These are phyloP conservation scores for Pseudonectria buxi DNA, from an alignment of 2,329 filamentous ascomycete species.

Conservation along the genomic window DNA sequence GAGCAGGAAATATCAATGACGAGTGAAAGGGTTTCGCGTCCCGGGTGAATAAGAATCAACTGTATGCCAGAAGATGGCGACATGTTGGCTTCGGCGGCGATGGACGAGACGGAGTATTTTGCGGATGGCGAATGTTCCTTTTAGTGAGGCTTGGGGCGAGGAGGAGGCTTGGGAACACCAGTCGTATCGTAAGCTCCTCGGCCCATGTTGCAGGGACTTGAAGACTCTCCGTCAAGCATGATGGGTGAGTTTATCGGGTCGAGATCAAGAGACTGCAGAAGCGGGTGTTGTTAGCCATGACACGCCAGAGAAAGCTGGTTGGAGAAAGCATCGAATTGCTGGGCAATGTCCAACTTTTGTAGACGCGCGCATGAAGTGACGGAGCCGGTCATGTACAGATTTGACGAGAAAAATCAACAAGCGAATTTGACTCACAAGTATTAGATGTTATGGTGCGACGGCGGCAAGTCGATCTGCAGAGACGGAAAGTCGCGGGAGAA, in stretches of 20 bases:
- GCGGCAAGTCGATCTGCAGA: slow-evolving; percentile 10
- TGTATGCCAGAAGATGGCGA: no score
- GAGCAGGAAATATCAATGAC: slow-evolving; percentile 13
- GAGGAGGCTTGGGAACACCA: slow-evolving; percentile 41
- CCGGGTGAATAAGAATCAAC: no score
- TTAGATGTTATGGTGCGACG: slow-evolving; percentile 24
- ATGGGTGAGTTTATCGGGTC: slow-evolving; percentile 14
- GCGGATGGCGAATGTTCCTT: slow-evolving; percentile 11
- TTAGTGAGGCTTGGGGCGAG: slow-evolving; percentile 35
- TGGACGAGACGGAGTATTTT: slow-evolving; percentile 7
- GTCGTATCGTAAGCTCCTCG: slow-evolving; percentile 48
- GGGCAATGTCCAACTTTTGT: no score
- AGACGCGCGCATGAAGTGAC: no score
- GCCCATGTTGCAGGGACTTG: slow-evolving; percentile 38
- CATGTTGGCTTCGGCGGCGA: no score
- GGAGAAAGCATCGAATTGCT: background rate
- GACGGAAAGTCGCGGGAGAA: slow-evolving; percentile 15
- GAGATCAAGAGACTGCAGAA: slow-evolving; percentile 7
- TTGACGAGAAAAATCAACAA: slow-evolving; percentile 18
- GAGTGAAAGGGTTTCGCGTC: slow-evolving; percentile 4
- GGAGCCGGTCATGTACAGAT: no score
- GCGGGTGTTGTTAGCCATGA: background rate
- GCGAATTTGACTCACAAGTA: slow-evolving; percentile 30
- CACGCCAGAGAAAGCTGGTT: slow-evolving; percentile 4
- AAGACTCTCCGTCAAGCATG: slow-evolving; percentile 31